Conservation (phyloP, 2,329 filamentous ascomycete genomes). For the Truncatella angustata region DNA sequence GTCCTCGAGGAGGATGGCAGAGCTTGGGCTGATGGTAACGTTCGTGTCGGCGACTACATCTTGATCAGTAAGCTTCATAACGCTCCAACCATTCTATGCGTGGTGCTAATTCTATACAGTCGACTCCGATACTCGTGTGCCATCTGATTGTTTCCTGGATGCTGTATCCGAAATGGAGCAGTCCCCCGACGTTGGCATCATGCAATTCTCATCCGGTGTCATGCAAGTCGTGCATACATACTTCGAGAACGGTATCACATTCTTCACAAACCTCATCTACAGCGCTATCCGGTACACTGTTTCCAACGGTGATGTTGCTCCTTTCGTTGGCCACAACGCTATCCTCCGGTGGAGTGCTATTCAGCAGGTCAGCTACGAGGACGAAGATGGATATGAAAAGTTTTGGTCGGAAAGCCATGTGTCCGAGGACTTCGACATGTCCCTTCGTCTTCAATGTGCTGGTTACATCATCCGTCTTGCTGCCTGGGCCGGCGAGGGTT, state of each 20-base stretch:
- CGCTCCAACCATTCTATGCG: too few relatives aligned
- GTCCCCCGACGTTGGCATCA: conserved; percentile 67
- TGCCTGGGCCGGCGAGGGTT: conserved; percentile 66
- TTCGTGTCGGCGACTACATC: conserved; percentile 62
- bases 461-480: conserved; percentile 69
- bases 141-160: conserved; percentile 65
- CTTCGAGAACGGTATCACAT: conserved; percentile 71
- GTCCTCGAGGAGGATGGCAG: conserved; percentile 52
- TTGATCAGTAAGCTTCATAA: conserved; percentile 54
- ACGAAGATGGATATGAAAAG: conserved; percentile 59
- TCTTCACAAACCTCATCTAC: conserved; percentile 78
- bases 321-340: conserved; percentile 77
- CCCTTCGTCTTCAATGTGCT: conserved; percentile 66
- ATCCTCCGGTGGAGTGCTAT: conserved; percentile 68
- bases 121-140: conserved; percentile 69
- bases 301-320: conserved; percentile 68
- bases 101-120: conserved; percentile 35
- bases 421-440: conserved; percentile 77
- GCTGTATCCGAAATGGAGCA: conserved; percentile 71
- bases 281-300: conserved; percentile 70
- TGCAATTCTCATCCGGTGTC: conserved; percentile 71
- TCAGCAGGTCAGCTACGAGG: conserved; percentile 54
- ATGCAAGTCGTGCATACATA: conserved; percentile 73
- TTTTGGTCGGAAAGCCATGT: conserved; percentile 77
- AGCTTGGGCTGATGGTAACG: conserved; percentile 59